Conservation (phyloP, 805 yeast species). For the Lipomyces japonicus region DNA sequence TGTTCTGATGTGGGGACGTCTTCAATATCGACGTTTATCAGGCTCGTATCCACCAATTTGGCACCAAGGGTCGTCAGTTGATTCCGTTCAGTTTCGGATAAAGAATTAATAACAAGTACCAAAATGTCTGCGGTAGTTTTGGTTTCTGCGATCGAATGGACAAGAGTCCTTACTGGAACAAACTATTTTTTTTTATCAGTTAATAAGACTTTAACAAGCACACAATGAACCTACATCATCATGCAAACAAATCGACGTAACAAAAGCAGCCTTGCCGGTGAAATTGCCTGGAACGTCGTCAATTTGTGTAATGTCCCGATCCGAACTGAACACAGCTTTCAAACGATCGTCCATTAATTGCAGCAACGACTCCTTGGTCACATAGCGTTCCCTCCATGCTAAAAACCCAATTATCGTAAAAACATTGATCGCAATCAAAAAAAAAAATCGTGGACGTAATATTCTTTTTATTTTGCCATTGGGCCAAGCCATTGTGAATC, state of each 20-base stretch:
- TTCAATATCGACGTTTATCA: slow-evolving; percentile 10
- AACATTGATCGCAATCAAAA: slow-evolving; percentile 12
- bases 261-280: slow-evolving; percentile 22
- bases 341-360: slow-evolving; percentile 21
- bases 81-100: slow-evolving; percentile 12
- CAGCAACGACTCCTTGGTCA: slow-evolving; percentile 21
- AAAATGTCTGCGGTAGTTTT: slow-evolving; percentile 13
- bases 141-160: slow-evolving; percentile 16
- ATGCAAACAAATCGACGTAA: slow-evolving; percentile 14
- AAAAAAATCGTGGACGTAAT: slow-evolving; percentile 17
- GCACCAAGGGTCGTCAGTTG: slow-evolving; percentile 22
- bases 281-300: slow-evolving; percentile 5
- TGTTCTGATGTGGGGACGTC: slow-evolving; percentile 8
- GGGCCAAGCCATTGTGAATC: too few relatives aligned
- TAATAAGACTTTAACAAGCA: not conserved
- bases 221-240: slow-evolving; percentile 15
- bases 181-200: too few relatives aligned
- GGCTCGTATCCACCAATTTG: slow-evolving; percentile 21
- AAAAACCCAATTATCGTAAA: slow-evolving; percentile 11
- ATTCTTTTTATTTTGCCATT: slow-evolving; percentile 12
- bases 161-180: slow-evolving; percentile 17
- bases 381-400: slow-evolving; percentile 22
- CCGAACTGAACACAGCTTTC: slow-evolving; percentile 21
- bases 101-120: slow-evolving; percentile 16
- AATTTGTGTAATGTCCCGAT: slow-evolving; percentile 11